Evolutionary conservation across 2,329 filamentous ascomycete genomes (phyloP).

Genomic region (Chrysoporthe puriensis): DNA sequence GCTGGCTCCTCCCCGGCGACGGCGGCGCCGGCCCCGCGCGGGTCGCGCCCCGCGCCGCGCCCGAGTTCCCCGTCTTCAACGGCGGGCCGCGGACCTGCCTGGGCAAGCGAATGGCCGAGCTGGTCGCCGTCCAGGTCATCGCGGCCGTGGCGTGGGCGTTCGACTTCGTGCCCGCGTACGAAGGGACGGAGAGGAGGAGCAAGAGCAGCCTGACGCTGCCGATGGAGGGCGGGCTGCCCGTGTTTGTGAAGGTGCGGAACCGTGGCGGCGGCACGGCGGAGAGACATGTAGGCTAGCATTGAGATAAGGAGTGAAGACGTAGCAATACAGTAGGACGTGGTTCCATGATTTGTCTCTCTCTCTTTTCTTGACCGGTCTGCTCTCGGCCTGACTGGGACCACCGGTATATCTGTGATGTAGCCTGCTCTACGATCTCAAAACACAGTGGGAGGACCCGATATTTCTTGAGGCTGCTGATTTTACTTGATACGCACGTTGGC

Average conservation of each 20-base stretch:
- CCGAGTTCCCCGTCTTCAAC: slow-evolving; percentile 68
- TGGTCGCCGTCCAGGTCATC: slow-evolving; percentile 60
- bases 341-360: too few species aligned
- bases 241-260: slow-evolving; percentile 39
- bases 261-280: slow-evolving; percentile 3
- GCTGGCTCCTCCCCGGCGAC: slow-evolving; percentile 50
- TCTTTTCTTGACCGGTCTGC: too few species aligned
- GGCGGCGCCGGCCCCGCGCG: slow-evolving; percentile 4
- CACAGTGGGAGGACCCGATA: background rate
- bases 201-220: slow-evolving; percentile 66
- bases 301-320: too few species aligned
- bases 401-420: background rate
- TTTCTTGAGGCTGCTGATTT: background rate
- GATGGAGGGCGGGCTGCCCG: slow-evolving; percentile 64
- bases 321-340: background rate
- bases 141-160: slow-evolving; percentile 53
- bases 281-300: background rate
- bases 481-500: slow-evolving; percentile 1
- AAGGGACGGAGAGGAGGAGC: slow-evolving; percentile 52
- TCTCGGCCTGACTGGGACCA: too few species aligned
- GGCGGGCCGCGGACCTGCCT: slow-evolving; percentile 64
- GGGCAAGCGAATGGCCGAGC: slow-evolving; percentile 67
- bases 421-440: background rate
- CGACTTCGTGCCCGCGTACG: slow-evolving; percentile 51
- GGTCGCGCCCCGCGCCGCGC: slow-evolving; percentile 41